Base-by-base conservation (phyloP, 2,329 filamentous ascomycete genomes). In the Cercospora sp. region DNA sequence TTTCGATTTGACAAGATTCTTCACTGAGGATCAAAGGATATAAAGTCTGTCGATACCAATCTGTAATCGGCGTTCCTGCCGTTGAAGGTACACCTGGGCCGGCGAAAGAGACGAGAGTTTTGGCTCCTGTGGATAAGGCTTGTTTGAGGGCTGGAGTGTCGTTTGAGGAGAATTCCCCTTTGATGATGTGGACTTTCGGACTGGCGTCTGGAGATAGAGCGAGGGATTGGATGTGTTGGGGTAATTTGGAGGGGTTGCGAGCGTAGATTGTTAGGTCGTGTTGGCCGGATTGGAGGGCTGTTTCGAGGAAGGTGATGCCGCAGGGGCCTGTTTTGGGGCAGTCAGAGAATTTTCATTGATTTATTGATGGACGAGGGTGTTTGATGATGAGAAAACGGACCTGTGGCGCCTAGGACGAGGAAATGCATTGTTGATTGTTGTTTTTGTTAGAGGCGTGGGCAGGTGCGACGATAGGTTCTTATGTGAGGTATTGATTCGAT, bases 391-490 rank as follows among this genome's bases (percentile, higher is more conserved):
- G 26, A n/a, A 8, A 10, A 59, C 55, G 28, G 26, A 64, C 71
- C 72, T 51, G 70, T 74, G 13, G 67, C 71, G 20, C 72, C 72
- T 2, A 73, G 36, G 20, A 74, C 68, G 60, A 73, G 69, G 55
- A 73, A 65, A 45, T 74, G 71, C 69, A 73, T 72, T 16, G 28
- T 53, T 12, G 8, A 23, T 12, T 28, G 10, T 55, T 53, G 30
- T 10, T 31, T 31, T 9, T 31, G 8, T 23, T 30, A 13, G 23
- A 9, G 23, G 6, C 16, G 23, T 8, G 16, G 48, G 5, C 23
- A n/a, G 23, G 23, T 55, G 23, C 23, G 26, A 20, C 16, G 45
- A 4, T 51, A 2, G 18, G 18, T 51, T 51, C 5, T 12, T 23
- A 20, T 51, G 9, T 23, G n/a, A 23, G 5, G 10, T 26, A 42